phyloP scores from a whole-genome alignment of 768 basidiomycete species.

The Clavulina sp. region DNA sequence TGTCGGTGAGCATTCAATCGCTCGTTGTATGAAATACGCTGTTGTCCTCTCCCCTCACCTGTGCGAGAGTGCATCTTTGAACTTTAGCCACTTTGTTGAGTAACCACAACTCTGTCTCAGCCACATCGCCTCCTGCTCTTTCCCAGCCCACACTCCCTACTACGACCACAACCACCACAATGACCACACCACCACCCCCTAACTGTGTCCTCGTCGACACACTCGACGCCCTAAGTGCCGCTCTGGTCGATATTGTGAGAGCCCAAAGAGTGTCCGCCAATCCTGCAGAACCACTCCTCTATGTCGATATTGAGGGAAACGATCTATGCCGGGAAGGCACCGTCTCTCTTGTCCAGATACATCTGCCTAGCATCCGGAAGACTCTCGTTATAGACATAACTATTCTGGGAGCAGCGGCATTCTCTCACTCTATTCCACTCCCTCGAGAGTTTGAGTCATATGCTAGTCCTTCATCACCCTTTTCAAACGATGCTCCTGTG shows the following conservation, averaged over 20 bases:
- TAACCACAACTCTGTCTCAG: background rate
- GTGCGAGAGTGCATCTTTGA: background rate
- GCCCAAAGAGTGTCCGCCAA: background rate
- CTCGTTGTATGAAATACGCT: too few species aligned
- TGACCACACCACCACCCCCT: background rate
- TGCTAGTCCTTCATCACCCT: too few species aligned
- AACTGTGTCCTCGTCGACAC: background rate
- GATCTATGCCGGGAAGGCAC: constrained; percentile 10
- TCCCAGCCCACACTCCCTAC: background rate
- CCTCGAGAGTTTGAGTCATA: too few species aligned
- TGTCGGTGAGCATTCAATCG: too few species aligned
- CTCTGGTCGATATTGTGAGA: background rate
- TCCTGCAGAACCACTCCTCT: constrained; percentile 1
- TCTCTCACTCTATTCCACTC: constrained; percentile 3
- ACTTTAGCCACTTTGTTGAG: background rate
- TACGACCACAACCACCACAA: background rate
- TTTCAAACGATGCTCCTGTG: background rate
- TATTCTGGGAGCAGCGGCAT: constrained; percentile 4
- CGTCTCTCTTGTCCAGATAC: constrained; percentile 5
- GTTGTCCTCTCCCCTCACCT: too few species aligned
- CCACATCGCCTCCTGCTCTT: background rate
- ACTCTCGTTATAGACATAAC: constrained; percentile 9
- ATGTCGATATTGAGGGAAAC: constrained; percentile 7
- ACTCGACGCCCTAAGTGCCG: background rate
- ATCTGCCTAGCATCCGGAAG: constrained; percentile 6